These are phyloP conservation scores for Hemileccinum impolitum DNA, from an alignment of 768 basidiomycete species.

Conservation along the genomic window DNA sequence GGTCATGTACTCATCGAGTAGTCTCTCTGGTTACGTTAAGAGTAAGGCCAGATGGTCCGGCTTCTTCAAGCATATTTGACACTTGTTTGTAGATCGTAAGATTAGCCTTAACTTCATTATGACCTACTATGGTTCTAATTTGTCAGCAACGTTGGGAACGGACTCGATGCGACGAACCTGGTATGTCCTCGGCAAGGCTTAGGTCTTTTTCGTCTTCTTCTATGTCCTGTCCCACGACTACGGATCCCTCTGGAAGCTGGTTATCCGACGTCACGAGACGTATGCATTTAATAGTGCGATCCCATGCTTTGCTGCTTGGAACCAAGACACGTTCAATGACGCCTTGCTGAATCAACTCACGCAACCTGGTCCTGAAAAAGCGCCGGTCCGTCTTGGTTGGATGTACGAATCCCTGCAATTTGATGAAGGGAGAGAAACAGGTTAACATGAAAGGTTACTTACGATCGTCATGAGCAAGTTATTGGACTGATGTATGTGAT, in stretches of 20 bases:
- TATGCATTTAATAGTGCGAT: constrained; percentile 57
- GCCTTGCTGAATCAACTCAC: constrained; percentile 69
- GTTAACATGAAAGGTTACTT: constrained; percentile 24
- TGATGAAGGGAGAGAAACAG: neutral
- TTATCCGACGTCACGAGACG: constrained; percentile 52
- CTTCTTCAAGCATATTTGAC: constrained; percentile 64
- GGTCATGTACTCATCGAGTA: neutral
- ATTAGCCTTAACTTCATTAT: constrained; percentile 51
- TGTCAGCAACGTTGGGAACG: neutral
- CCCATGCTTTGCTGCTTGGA: constrained; percentile 51
- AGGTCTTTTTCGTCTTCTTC: constrained; percentile 41
- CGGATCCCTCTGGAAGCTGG: constrained; percentile 33
- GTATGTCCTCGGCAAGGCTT: constrained; percentile 28
- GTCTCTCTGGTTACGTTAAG: constrained; percentile 48
- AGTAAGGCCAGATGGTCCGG: constrained; percentile 68
- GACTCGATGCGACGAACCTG: constrained; percentile 25
- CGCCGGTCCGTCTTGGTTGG: constrained; percentile 78
- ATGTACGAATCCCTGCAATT: constrained; percentile 63
- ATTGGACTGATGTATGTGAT: constrained; percentile 66
- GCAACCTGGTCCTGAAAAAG: constrained; percentile 73
- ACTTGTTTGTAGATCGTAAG: constrained; percentile 78
- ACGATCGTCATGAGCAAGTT: constrained; percentile 81
- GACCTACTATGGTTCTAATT: constrained; percentile 25
- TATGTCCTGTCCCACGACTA: constrained; percentile 33
- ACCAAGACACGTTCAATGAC: constrained; percentile 74